Evolutionary conservation across 306 rosid genomes (phyloP), one percentile per base, ranked within the genome.

Genomic region (Prosopis cineraria): DNA sequence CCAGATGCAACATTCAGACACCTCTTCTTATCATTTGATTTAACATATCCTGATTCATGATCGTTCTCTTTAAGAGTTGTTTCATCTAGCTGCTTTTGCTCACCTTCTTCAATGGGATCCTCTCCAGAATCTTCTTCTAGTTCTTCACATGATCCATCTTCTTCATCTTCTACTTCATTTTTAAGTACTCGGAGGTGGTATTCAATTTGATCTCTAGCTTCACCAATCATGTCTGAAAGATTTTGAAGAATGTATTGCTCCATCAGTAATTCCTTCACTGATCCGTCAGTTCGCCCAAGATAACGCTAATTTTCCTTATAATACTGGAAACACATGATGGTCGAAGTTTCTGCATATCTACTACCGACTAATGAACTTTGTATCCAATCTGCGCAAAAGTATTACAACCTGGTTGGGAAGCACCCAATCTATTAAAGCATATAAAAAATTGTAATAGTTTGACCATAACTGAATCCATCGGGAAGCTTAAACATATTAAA

Each of bases 71-170:
- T 10, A 22, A 52, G 43, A 70, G 12, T n/a, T 70, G 30, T 29
- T 70, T 70, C 63, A 29, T 70, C 75, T 17, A 47, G 19, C 75
- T 48, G 75, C 69, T 73, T 56, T 30, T 39, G 50, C 17, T 6
- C 63, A 14, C 50, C 48, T 36, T 76, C 30, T 37, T 22, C 39
- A 45, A 20, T 53, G 3, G 30, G 70, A 58, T 70, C 65, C 17
- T 70, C 81, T n/a, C 59, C 64, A 5, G 30, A 63, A 58, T 70
- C 65, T 25, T 70, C 81, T n/a, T 70, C 64, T 8, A 44, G 70
- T 29, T 69, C 70, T 68, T 41, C 50, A 33, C 39, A 17, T 70
- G 76, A 70, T 59, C 72, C 82, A 75, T 70, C 71, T 48, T 78
- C 47, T 30, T 22, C 50, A 13, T 78, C 62, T 41, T 53, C 48